phyloP scores from a whole-genome alignment of 148 eudicot genomes.

The Nepenthes mirabilis region DNA sequence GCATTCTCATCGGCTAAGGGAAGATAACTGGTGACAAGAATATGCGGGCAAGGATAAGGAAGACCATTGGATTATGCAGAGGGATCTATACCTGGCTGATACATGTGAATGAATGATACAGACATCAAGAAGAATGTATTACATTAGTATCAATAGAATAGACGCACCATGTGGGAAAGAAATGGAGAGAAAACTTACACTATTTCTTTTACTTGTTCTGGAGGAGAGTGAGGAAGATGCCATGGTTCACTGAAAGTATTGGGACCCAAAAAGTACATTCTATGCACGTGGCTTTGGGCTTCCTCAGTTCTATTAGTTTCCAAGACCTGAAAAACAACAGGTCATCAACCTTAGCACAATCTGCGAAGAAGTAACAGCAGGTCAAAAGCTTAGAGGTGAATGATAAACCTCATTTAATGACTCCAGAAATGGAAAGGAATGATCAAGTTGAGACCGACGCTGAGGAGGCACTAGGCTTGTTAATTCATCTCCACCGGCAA shows the following conservation, averaged over 20 bases:
- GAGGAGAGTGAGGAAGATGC: constrained; percentile 95
- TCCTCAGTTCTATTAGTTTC: constrained; percentile 89
- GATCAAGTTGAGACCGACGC: constrained; percentile 68
- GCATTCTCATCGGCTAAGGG: no score
- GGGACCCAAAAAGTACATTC: constrained; percentile 86
- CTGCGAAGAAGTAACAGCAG: not conserved
- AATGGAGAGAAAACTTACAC: constrained; percentile 45
- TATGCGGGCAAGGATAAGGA: no score
- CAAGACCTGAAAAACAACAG: constrained; percentile 51
- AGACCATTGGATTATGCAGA: no score
- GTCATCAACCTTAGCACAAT: constrained; percentile 5
- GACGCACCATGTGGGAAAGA: not conserved
- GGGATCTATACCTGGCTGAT: no score
- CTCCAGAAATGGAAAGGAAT: constrained; percentile 89
- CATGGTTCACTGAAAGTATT: constrained; percentile 95
- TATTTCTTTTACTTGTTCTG: constrained; percentile 79
- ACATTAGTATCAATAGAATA: not conserved
- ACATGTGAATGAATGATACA: no score
- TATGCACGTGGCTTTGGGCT: constrained; percentile 78
- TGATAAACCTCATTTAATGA: constrained; percentile 80
- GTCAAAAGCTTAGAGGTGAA: not conserved
- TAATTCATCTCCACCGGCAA: constrained; percentile 64
- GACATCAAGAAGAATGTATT: no score
- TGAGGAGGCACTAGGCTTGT: constrained; percentile 57
- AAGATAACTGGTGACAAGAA: no score